phyloP scores from a whole-genome alignment of 2,329 filamentous ascomycete genomes.

The Leptographium radiaticola region DNA sequence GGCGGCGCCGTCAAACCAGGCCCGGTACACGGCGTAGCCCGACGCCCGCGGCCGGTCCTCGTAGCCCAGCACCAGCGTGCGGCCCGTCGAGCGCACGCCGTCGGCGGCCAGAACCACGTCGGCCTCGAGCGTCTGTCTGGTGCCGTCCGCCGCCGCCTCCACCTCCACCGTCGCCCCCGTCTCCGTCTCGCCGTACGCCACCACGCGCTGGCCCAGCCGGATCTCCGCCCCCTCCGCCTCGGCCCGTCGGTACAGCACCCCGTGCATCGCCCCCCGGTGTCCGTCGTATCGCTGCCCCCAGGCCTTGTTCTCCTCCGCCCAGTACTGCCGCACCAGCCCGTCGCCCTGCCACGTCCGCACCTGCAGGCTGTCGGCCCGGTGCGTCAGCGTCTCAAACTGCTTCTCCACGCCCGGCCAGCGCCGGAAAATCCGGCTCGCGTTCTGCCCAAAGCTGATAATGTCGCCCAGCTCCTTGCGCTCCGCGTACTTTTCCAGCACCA shows the following conservation, averaged over 20 bases:
- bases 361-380: slow-evolving; percentile 21
- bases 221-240: slow-evolving; percentile 37
- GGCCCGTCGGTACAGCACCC: slow-evolving; percentile 35
- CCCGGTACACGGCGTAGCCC: too few species aligned
- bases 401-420: slow-evolving; percentile 30
- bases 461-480: slow-evolving; percentile 46
- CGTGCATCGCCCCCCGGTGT: slow-evolving; percentile 39
- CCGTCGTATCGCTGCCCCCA: slow-evolving; percentile 37
- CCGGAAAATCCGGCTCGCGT: slow-evolving; percentile 43
- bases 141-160: too few species aligned
- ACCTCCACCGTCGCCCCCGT: slow-evolving; percentile 34
- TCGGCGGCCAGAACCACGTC: too few species aligned
- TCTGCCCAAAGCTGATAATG: slow-evolving; percentile 49
- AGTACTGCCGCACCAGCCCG: slow-evolving; percentile 8
- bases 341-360: slow-evolving; percentile 10
- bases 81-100: too few species aligned
- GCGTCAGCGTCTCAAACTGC: slow-evolving; percentile 35
- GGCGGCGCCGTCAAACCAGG: too few species aligned
- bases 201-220: slow-evolving; percentile 32
- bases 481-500: slow-evolving; percentile 36
- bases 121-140: too few species aligned
- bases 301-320: slow-evolving; percentile 13
- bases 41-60: too few species aligned
- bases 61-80: too few species aligned
- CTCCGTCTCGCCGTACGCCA: slow-evolving; percentile 36